Base-by-base conservation (phyloP, 1,284 basidiomycete genomes). In the Rhodotorula glutinis region DNA sequence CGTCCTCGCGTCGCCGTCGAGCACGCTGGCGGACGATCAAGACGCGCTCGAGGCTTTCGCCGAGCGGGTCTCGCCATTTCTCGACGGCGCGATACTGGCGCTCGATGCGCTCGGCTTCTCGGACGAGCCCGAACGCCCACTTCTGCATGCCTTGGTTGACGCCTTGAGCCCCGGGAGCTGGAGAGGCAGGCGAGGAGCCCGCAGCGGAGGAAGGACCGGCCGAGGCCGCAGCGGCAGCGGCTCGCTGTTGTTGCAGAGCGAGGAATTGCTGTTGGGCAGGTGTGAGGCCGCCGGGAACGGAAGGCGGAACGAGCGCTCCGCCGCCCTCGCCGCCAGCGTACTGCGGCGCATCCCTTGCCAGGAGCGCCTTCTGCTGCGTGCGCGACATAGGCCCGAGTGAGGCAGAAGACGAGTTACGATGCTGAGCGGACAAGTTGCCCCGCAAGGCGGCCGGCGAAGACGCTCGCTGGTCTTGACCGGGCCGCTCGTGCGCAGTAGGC, bases 51-150 rank as follows among this genome's bases (percentile, higher is more conserved):
- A 74, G 65, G 49, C 71, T 73, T 55, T 73, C 73, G 17, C 71
- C 69, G 27, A 76, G 40, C 25, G 74, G 71, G 59, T 76, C 74
- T 25, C 74, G 52, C 65, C 69, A 76, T 61, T 72, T 68, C 49
- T 65, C 62, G 14, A 69, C 66, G 4, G 67, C 69, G 38, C 71
- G 59, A 56, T 74, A 71, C 53, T 74, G 71, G 23, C 69, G 44
- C 60, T 76, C 75, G 56, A 76, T 73, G 25, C 75, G 63, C 61
- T 76, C 75, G 2, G 74, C 75, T 56, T 76, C 75, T 29, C 67
- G 65, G 33, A 74, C 64, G 30, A 76, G 44, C 17, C 71, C 71
- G 23, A 69, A 55, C 27, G 71, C 70, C 75, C 75, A 76, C 27
- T 69, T 60, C 56, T 73, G 74, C 59, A 75, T 73, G 21, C 70